Evolutionary conservation across 1,284 basidiomycete species (phyloP).

Genomic region (Vanrija sp.): DNA sequence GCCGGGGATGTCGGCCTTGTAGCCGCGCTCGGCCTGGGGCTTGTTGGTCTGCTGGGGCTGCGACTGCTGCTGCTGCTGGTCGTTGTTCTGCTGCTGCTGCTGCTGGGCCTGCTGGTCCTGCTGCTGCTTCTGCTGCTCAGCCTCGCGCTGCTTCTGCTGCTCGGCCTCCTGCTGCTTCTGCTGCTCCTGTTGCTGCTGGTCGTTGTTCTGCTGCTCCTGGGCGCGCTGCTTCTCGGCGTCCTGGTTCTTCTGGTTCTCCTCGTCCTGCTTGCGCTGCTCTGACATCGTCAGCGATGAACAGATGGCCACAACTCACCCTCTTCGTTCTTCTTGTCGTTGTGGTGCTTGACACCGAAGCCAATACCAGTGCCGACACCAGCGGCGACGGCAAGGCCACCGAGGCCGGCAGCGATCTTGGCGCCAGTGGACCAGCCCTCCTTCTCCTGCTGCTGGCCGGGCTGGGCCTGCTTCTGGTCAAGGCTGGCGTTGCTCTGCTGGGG

Average conservation of each 20-base stretch:
- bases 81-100: background rate
- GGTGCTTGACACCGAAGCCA: background rate
- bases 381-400: background rate
- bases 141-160: background rate
- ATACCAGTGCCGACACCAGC: background rate
- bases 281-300: background rate
- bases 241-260: no score
- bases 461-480: no score
- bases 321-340: no score
- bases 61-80: background rate
- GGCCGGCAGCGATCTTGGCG: conserved; percentile 1
- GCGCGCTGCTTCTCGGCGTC: no score
- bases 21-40: background rate
- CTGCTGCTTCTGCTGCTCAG: background rate
- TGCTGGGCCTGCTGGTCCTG: conserved; percentile 2
- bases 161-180: no score
- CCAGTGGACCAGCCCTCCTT: no score
- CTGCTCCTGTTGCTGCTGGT: conserved; percentile 1
- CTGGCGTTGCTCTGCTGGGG: no score
- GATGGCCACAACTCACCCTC: no score
- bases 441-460: background rate
- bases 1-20: conserved; percentile 3
- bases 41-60: background rate
- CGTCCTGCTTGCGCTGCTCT: background rate
- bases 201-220: background rate